A percentile compares a stretch with the other conserved stretches of the same genome.
These are phyloP conservation scores for Wilcoxina mikolae DNA, from an alignment of 495 filamentous ascomycete genomes.

Conservation along the genomic window DNA sequence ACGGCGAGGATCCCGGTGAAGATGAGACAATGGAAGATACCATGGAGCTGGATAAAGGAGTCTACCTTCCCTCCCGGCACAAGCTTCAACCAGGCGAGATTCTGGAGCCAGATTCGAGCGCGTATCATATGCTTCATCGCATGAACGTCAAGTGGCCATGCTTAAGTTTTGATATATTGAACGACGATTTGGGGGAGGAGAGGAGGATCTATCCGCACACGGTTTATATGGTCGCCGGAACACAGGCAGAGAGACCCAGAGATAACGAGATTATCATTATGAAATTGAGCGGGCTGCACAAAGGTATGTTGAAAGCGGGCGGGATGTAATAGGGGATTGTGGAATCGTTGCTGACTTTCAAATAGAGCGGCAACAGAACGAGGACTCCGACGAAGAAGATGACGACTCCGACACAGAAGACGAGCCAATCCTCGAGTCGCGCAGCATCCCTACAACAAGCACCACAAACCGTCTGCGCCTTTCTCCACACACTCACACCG, in stretches of 20 bases:
- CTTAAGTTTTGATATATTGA: constrained; percentile 84
- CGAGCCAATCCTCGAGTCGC: constrained; percentile 88
- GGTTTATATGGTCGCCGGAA: constrained; percentile 84
- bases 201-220: constrained; percentile 82
- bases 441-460: constrained; percentile 65
- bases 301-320: constrained; percentile 84
- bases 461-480: constrained; percentile 86
- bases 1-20: constrained; percentile 55
- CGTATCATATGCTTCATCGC: constrained; percentile 92
- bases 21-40: constrained; percentile 73
- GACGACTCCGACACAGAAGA: constrained; percentile 63
- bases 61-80: constrained; percentile 84
- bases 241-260: constrained; percentile 70
- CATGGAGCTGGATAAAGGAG: constrained; percentile 85
- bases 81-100: constrained; percentile 75
- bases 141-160: constrained; percentile 90
- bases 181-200: constrained; percentile 75
- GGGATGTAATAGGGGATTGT: constrained; percentile 73
- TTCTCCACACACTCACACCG: constrained; percentile 53
- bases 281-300: constrained; percentile 80
- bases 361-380: constrained; percentile 39
- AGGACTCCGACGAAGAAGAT: constrained; percentile 56
- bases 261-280: constrained; percentile 91
- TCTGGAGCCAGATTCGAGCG: constrained; percentile 71
- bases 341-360: constrained; percentile 20